A percentile compares a stretch with the other conserved stretches of the same genome.
These are phyloP conservation scores for Chaetomium sp. DNA, from an alignment of 2,329 filamentous ascomycete species.

Conservation along the genomic window DNA sequence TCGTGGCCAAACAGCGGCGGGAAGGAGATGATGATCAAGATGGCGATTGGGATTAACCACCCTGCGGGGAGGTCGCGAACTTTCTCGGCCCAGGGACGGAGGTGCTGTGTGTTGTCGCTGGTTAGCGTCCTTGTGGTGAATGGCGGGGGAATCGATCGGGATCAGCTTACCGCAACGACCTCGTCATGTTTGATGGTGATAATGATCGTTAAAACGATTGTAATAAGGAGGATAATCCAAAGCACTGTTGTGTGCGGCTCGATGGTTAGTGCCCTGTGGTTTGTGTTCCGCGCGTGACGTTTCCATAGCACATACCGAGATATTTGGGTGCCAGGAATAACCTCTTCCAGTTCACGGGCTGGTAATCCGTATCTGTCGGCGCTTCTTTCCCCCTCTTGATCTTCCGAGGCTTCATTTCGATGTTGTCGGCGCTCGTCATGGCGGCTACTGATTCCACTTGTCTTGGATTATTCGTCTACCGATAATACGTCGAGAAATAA, in stretches of 20 bases:
- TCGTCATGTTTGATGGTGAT: constrained; percentile 34
- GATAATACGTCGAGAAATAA: no score
- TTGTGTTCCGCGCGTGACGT: constrained; percentile 11
- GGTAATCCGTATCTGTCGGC: constrained; percentile 28
- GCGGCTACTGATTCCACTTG: not conserved
- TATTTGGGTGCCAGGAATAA: constrained; percentile 32
- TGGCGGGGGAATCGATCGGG: not conserved
- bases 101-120: constrained; percentile 16
- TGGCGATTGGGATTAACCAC: constrained; percentile 34
- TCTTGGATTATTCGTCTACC: not conserved
- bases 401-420: constrained; percentile 3
- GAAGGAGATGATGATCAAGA: constrained; percentile 36
- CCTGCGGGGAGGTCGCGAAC: constrained; percentile 34
- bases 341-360: constrained; percentile 31
- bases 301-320: constrained; percentile 17
- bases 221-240: constrained; percentile 27
- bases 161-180: constrained; percentile 29
- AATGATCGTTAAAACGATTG: constrained; percentile 28
- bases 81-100: constrained; percentile 33
- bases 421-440: not conserved
- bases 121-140: not conserved
- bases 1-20: constrained; percentile 39
- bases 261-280: not conserved
- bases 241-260: constrained; percentile 14
- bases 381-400: not conserved